These are phyloP conservation scores for Salix arbutifolia DNA, from an alignment of 345 rosid species.

Conservation along the genomic window DNA sequence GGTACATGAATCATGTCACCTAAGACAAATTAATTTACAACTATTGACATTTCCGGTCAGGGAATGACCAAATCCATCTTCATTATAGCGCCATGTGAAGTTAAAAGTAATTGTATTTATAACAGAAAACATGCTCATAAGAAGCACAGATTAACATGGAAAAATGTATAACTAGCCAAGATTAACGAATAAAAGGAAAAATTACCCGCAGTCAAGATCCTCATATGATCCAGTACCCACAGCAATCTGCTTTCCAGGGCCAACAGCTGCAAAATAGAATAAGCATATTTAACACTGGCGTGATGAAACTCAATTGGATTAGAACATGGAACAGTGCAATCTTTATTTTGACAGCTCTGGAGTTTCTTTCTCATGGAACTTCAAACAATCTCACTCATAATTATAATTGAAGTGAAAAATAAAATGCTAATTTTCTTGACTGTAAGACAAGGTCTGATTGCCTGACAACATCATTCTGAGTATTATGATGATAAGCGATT, in stretches of 20 bases:
- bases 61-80: not conserved
- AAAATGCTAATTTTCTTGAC: not conserved
- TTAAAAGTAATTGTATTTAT: not conserved
- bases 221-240: slow-evolving; percentile 75
- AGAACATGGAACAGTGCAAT: not conserved
- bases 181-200: not conserved
- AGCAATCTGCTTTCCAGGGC: slow-evolving; percentile 69
- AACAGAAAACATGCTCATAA: not conserved
- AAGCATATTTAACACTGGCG: not conserved
- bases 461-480: not conserved
- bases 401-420: not conserved
- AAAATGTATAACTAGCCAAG: not conserved
- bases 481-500: not conserved
- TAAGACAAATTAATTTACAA: not conserved
- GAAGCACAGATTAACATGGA: not conserved
- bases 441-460: not conserved
- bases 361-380: not conserved
- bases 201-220: slow-evolving; percentile 72
- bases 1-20: not conserved
- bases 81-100: not conserved
- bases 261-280: slow-evolving; percentile 43
- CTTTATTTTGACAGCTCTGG: not conserved
- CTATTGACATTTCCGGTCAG: not conserved
- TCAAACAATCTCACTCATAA: not conserved
- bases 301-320: not conserved